Base-by-base conservation (phyloP, 805 yeast genomes). In the Candida sanyiensis region DNA sequence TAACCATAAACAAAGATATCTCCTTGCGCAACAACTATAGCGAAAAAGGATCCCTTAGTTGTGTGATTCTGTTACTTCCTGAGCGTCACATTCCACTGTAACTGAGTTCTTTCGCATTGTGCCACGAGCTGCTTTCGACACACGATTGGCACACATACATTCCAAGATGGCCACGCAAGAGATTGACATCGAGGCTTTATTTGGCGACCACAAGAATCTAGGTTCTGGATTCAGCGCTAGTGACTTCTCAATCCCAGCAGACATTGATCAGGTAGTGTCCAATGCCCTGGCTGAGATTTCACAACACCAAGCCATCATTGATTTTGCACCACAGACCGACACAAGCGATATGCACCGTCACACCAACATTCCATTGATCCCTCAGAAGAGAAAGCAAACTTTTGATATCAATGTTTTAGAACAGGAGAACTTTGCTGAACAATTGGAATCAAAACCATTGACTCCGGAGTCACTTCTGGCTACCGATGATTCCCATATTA, bases 401-500 rank as follows among this genome's bases (percentile, higher is more conserved):
- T 26, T 29, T 26, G 35, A 30, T 5, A 28, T 24, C 22, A 25
- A 23, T 8, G 8, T 27, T n/a, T 11, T 33, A 5, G 21, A 37
- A 7, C 31, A 34, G 7, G 23, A 20, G 4, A 19, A 15, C 15
- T 27, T 27, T 11, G 26, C 31, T 4, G 38, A 38, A 16, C 34
- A 22, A 11, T 18, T 27, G 3, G 35, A 39, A 10, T 24, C 30
- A 5, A 35, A 33, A 27, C 54, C 56, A n/a, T 45, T 62, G 20
- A 57, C 67, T 7, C 69, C 69, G 4, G 65, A 52, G 18, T 63
- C 68, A 2, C 40, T 63, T 20, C 49, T 62, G 10, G 62, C 68
- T 9, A 62, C 67, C 8, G 57, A 49, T 42, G 50, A 46, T 13
- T 51, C 54, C 9, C 46, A 28, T 22, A 24, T 40, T 15, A 42